A percentile compares a stretch with the other conserved stretches of the same genome.
phyloP scores from a whole-genome alignment of 225 moss, liverwort and hornwort genomes.

The Bryoerythrophyllum caledonicum region DNA sequence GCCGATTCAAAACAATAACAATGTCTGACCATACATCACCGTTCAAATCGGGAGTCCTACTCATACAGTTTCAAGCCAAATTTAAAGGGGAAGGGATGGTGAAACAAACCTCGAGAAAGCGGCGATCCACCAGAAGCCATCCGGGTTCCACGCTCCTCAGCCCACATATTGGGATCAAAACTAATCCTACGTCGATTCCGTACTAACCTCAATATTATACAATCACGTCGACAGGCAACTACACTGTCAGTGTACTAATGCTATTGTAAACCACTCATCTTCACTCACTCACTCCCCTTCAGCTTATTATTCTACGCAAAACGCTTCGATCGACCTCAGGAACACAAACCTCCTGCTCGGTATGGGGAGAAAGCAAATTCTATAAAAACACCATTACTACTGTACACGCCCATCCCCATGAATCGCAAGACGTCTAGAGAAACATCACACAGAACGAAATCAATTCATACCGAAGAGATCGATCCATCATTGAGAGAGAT shows the following conservation, averaged over 20 bases:
- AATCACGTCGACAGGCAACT: constrained; percentile 23
- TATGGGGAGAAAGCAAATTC: constrained; percentile 1
- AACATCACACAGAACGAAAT: background rate
- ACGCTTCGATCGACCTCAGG: constrained; percentile 6
- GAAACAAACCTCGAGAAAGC: constrained; percentile 17
- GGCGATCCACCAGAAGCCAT: background rate
- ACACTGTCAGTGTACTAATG: background rate
- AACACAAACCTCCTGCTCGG: constrained; percentile 11
- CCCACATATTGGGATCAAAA: constrained; percentile 13
- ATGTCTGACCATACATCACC: background rate
- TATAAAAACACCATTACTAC: constrained; percentile 13
- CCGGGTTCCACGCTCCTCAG: background rate
- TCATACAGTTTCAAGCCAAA: background rate
- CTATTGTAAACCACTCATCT: background rate
- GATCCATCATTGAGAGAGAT: background rate
- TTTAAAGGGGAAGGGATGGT: background rate
- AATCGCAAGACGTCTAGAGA: background rate
- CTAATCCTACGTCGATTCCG: constrained; percentile 3
- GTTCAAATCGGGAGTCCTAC: background rate
- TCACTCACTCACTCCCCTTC: too few relatives aligned
- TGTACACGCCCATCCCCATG: constrained; percentile 24
- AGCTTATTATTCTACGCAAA: background rate
- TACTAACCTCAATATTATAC: constrained; percentile 35
- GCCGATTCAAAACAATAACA: background rate
- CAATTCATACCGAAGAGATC: background rate